Base-by-base conservation (phyloP, 306 rosid genomes). In the Rosa persica region DNA sequence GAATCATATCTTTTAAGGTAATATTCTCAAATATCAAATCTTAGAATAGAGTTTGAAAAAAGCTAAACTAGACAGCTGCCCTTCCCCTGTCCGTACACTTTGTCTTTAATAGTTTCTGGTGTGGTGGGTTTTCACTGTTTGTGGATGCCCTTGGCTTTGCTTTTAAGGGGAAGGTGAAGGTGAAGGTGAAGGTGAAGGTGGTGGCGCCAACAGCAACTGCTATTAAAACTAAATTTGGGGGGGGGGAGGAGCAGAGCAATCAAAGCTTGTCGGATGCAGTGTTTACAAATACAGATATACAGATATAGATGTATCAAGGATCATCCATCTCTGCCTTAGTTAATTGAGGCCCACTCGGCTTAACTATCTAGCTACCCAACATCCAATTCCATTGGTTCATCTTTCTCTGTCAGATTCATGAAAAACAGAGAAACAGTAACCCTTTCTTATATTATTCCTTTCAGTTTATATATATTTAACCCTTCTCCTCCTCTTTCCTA, bases 191-290 rank as follows among this genome's bases (percentile, higher is more conserved):
- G 5, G 66, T 60, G 38, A 4, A 11, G 22, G 69, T 7, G 44
- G 22, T 13, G 67, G 20, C 9, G 23, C 3, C 19, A 27, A 62
- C 10, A 64, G 42, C 42, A 16, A 64, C 44, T 62, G 17, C 67
- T 13, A 0, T 12, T 62, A n/a, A 1, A 48, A 13, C 12, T 15
- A 48, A 15, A n/a, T 0, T 27, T 55, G 11, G 40, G 20, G 65
- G 40, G 20, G 65, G 8, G 6, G 25, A 17, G 27, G 48, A 38
- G 23, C 47, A 8, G 39, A 65, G 70, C 83, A 80, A 77, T 72
- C 76, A 68, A 47, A 73, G 25, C 82, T 77, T 85, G 93, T 88
- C 90, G 86, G 91, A 74, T 78, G 83, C 62, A 77, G 61, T 78
- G 86, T 85, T 80, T 85, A 84, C 85, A 69, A 49, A 76, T 75